Conservation (phyloP, 208 protist genomes). For the Novymonas esmeraldas region DNA sequence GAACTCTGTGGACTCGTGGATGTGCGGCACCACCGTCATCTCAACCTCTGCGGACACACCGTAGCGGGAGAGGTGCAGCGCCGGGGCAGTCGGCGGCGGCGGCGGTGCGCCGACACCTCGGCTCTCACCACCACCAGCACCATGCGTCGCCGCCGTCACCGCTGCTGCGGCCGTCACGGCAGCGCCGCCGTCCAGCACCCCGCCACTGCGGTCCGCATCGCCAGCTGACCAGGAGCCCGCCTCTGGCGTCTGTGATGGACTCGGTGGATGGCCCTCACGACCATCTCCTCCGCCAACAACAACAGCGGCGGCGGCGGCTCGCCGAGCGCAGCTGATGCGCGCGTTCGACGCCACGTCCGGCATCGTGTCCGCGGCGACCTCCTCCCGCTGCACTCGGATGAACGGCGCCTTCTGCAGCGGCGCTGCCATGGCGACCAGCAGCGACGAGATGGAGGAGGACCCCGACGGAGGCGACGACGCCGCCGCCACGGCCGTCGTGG, state of each 20-base stretch:
- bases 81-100: no score
- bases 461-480: background rate
- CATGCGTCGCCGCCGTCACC: no score
- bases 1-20: conserved; percentile 20
- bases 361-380: conserved; percentile 21
- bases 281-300: background rate
- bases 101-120: background rate
- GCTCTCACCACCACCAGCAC: no score
- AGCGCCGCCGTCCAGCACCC: no score
- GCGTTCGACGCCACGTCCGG: conserved; percentile 7
- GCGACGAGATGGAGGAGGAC: conserved; percentile 2
- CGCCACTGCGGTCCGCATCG: no score
- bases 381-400: conserved; percentile 25
- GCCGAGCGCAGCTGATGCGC: conserved; percentile 5
- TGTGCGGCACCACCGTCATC: conserved; percentile 1
- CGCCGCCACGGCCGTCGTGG: background rate
- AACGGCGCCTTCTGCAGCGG: conserved; percentile 11
- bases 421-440: conserved; percentile 11
- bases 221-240: no score
- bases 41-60: conserved; percentile 1
- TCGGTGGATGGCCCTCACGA: background rate
- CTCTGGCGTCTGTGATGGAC: no score
- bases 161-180: no score
- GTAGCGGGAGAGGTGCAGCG: conserved; percentile 4
- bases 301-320: conserved; percentile 13